Base-by-base conservation (phyloP, 148 eudicot species). In the Silene latifolia region DNA sequence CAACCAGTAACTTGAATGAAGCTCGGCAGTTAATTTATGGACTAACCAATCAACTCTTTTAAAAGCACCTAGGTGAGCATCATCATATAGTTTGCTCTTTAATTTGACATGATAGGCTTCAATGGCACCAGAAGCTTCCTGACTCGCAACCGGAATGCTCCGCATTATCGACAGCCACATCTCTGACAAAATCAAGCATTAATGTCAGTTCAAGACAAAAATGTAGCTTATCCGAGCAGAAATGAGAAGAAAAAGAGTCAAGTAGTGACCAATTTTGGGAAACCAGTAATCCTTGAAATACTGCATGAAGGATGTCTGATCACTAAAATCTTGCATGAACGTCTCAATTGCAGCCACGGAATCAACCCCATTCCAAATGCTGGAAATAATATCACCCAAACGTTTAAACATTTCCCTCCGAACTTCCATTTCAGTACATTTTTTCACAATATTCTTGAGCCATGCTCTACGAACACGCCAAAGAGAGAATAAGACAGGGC, bases 401-500 rank as follows among this genome's bases (percentile, higher is more conserved):
- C 88, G 88, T 78, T 87, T 87, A 64, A 92, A 88, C 24, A 92
- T 85, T 79, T 92, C 91, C 67, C 93, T 81, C 74, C 82, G 94
- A 78, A 87, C 87, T 81, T 87, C 88, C 57, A 83, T 77, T 48
- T 76, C 83, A 65, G 71, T 73, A 74, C 97, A 96, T 64, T 83
- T 90, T 85, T 88, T 90, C 64, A 96, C 89, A 54, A 92, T 76
- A 77, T 92, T 88, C 60, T 81, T 85, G 75, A 96, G 86, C 99
- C 99, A 96, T 72, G 98, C 87, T 84, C 98, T 86, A 63, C 98
- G 94, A 78, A 92, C 84, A 58, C 98, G 91, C 99, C 98, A 96
- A 13, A 89, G 80, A 20, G 98, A 92, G 78, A 96, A 89, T 47
- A 92, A 77, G 63, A 96, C 76, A 17, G 96, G 94, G 72, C 97